phyloP scores from a whole-genome alignment of 441 rosid species.

The Mallotus japonicus region DNA sequence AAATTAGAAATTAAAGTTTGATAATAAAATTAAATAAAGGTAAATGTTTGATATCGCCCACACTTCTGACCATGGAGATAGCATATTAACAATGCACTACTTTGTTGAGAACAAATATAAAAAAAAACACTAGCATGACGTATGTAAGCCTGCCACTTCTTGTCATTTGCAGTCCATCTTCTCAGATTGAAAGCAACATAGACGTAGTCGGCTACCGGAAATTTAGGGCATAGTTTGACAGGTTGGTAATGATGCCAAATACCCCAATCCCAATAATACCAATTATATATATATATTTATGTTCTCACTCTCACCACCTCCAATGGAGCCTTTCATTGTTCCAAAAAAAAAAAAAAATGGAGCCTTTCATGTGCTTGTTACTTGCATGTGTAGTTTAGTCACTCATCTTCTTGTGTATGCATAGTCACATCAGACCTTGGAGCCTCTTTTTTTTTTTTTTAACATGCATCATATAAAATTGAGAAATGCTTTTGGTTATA shows the following conservation, averaged over 20 bases:
- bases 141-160: background rate
- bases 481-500: background rate
- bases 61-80: no score
- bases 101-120: background rate
- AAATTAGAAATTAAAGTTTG: no score
- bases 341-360: no score
- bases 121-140: constrained; percentile 4
- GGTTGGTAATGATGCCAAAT: constrained; percentile 42
- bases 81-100: background rate
- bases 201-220: constrained; percentile 23
- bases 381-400: constrained; percentile 12
- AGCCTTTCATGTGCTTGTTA: no score
- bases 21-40: no score
- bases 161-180: background rate
- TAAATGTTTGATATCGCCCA: no score
- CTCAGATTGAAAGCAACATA: background rate
- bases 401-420: constrained; percentile 4
- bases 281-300: no score
- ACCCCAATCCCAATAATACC: background rate
- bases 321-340: no score
- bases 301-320: no score
- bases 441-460: background rate
- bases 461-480: background rate
- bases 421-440: constrained; percentile 23
- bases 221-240: constrained; percentile 25